phyloP scores from a whole-genome alignment of 768 basidiomycete genomes.

The Phaffia tasmanica region DNA sequence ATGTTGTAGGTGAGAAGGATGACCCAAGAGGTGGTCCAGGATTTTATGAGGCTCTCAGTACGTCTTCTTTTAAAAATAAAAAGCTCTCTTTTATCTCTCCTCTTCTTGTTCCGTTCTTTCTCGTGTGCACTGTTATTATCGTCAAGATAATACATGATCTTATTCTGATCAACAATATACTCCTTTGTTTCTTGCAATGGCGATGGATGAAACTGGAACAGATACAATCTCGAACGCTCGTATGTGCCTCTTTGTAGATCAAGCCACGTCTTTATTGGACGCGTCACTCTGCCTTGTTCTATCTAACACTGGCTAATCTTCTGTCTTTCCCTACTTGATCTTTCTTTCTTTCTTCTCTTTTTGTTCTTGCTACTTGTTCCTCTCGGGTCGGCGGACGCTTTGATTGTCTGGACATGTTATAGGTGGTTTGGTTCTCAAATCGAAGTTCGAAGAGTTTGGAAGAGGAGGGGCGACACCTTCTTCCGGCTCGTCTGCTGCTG shows the following conservation, averaged over 20 bases:
- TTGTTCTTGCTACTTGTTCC: slow-evolving; percentile 40
- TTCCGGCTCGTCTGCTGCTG: background rate
- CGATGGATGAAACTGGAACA: background rate
- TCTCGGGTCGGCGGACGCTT: slow-evolving; percentile 46
- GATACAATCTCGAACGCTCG: slow-evolving; percentile 26
- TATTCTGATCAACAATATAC: too few species aligned
- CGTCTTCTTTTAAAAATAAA: slow-evolving; percentile 24
- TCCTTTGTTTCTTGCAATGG: background rate
- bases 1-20: slow-evolving; percentile 62
- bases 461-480: slow-evolving; percentile 42
- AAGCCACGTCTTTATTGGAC: too few species aligned
- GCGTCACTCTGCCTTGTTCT: too few species aligned
- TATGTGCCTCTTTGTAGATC: too few species aligned
- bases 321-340: too few species aligned
- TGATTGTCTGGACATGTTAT: too few species aligned
- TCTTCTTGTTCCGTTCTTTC: slow-evolving; percentile 8
- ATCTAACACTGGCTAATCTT: too few species aligned
- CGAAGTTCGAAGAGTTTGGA: slow-evolving; percentile 80
- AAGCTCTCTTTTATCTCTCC: background rate
- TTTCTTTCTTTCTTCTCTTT: too few species aligned
- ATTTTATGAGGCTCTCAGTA: slow-evolving; percentile 85
- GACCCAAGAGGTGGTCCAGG: slow-evolving; percentile 33
- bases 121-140: too few species aligned
- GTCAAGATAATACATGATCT: too few species aligned
- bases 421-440: slow-evolving; percentile 68